Evolutionary conservation across 208 protist species (phyloP).

Genomic region (Leishmania martiniquensis): DNA sequence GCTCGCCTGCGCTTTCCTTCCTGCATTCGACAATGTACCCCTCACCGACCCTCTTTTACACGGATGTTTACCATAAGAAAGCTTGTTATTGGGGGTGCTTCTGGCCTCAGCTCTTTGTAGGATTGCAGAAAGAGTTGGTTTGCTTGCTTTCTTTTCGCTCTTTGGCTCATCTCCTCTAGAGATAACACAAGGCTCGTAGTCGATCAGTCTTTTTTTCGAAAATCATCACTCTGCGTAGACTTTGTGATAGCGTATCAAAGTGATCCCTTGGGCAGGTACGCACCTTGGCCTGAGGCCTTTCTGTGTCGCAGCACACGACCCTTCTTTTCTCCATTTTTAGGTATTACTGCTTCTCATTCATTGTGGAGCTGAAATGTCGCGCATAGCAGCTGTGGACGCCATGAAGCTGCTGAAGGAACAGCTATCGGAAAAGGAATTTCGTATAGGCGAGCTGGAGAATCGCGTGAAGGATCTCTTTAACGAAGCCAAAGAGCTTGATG

Average conservation of each 20-base stretch:
- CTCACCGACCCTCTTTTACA: background rate
- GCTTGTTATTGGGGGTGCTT: background rate
- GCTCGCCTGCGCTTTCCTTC: background rate
- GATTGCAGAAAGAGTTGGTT: background rate
- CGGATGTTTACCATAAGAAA: background rate
- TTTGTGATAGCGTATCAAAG: background rate
- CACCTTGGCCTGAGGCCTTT: background rate
- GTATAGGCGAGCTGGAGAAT: conserved; percentile 72
- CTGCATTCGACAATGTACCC: background rate
- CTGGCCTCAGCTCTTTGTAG: background rate
- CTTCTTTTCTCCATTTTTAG: background rate
- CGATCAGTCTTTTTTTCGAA: background rate
- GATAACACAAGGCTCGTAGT: background rate
- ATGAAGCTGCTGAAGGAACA: conserved; percentile 41
- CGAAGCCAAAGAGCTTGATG: conserved; percentile 53
- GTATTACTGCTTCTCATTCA: conserved; percentile 7
- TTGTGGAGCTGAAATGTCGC: conserved; percentile 18
- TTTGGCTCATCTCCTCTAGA: background rate
- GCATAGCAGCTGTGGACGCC: conserved; percentile 9
- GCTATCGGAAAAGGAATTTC: conserved; percentile 66
- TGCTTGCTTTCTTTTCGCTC: background rate
- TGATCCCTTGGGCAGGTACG: background rate
- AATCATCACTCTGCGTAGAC: background rate
- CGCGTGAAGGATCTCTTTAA: conserved; percentile 69
- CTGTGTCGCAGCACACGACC: background rate